Base-by-base conservation (phyloP, 2,329 filamentous ascomycete genomes). In the Macroventuria anomochaeta region DNA sequence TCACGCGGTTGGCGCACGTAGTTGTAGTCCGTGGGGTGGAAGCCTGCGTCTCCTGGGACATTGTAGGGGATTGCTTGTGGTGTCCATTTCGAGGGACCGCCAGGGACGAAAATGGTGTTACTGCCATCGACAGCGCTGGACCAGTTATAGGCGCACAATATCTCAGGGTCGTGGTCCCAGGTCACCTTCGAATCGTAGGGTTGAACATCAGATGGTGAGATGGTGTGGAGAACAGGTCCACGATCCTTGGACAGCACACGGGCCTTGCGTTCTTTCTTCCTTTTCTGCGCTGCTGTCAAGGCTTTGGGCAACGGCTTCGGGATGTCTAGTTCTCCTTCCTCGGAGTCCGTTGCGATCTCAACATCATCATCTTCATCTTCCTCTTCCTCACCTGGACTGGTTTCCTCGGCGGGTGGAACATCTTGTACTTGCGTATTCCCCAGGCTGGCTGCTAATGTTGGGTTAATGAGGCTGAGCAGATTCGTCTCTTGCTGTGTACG, bases 131-230 rank as follows among this genome's bases (percentile, higher is more conserved):
- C 44, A 3, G 55, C 50, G n/a, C 57, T 55, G 26, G 60, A 55
- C 69, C 67, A 71, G 41, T 70, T 71, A 59, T 70, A 71, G 17
- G 48, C 62, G 29, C 67, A 70, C 4, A 71, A 31, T 4, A 70
- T 32, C n/a, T 71, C 65, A 5, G 64, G 61, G 2, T 67, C 63
- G 28, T 51, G 21, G 6, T 68, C 58, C 66, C 67, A 71, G n/a
- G 51, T 55, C 7, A 70, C 59, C 3, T 48, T 42, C 25, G 46
- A 33, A 7, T 46, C 11, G 7, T 56, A 42, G 11, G 64, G 61
- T 7, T 15, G 33, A 21, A 68, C 46, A 1, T 58, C 20, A n/a
- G 48, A 49, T 8, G 43, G 23, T 18, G 52, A 29, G 18, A 69
- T 59, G 5, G 49, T 59, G 21, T 62, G 46, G 11, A 67, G 32